Percentiles rank a stretch among this genome's conserved stretches.
Conservation (phyloP, 2,329 filamentous ascomycete species). For the Ophiostoma pallidulum region DNA sequence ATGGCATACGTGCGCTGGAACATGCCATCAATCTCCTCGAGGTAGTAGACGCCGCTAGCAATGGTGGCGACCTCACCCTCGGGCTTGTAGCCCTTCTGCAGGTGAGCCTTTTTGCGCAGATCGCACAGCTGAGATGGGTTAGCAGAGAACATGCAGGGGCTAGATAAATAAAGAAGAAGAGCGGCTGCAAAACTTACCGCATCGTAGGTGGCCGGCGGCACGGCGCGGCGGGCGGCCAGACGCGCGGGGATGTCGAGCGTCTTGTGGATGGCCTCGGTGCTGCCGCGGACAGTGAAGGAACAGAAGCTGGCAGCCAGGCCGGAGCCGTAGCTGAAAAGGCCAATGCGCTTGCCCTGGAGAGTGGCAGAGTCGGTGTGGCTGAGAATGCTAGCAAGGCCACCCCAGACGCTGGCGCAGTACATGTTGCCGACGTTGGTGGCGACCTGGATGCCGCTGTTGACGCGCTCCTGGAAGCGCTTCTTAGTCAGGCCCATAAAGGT, state of each 20-base stretch:
- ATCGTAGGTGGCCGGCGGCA: slow-evolving; percentile 66
- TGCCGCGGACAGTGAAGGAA: slow-evolving; percentile 63
- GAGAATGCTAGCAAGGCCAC: slow-evolving; percentile 63
- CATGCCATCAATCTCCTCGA: slow-evolving; percentile 74
- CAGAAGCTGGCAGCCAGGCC: slow-evolving; percentile 64
- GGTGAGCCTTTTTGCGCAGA: slow-evolving; percentile 71
- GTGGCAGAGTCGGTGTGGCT: slow-evolving; percentile 51
- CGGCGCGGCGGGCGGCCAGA: slow-evolving; percentile 54
- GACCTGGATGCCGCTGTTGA: slow-evolving; percentile 63
- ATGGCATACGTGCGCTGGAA: slow-evolving; percentile 71
- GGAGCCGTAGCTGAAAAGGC: slow-evolving; percentile 71
- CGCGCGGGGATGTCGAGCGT: slow-evolving; percentile 60
- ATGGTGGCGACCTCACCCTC: slow-evolving; percentile 59
- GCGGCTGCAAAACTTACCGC: slow-evolving; percentile 40
- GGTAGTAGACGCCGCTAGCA: slow-evolving; percentile 61
- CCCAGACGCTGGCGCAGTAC: slow-evolving; percentile 65
- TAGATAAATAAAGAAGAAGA: not conserved
- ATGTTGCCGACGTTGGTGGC: slow-evolving; percentile 66
- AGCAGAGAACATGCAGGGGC: slow-evolving; percentile 10
- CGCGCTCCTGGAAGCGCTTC: slow-evolving; percentile 73
- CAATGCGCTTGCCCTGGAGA: slow-evolving; percentile 63
- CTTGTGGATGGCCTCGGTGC: slow-evolving; percentile 57
- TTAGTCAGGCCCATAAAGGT: slow-evolving; percentile 76
- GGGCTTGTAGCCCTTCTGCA: slow-evolving; percentile 70
- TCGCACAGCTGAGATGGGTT: slow-evolving; percentile 56